Base-by-base conservation (phyloP, 2,329 filamentous ascomycete genomes). In the Aspergillus costaricaensis region DNA sequence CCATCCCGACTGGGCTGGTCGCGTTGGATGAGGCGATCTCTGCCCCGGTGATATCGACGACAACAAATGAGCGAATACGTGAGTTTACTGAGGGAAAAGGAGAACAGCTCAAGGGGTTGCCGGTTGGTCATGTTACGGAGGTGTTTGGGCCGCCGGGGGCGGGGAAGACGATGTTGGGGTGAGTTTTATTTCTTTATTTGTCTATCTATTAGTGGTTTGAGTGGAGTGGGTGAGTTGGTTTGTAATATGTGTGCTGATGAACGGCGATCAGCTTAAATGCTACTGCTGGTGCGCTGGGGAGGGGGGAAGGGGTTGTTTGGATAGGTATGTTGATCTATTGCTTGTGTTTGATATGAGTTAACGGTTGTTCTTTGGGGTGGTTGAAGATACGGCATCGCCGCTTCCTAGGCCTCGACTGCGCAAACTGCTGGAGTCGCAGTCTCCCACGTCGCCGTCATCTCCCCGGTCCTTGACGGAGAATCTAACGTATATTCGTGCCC, bases 121-220 rank as follows among this genome's bases (percentile, higher is more conserved):
- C 84, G 62, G 86, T 88, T 59, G 91, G 92, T 14, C 90, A 92
- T 73, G 83, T 96, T 44, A 91, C 90, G 3, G 94, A 98, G 76
- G 79, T 96, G 53, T 96, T 91, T 85, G 94, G 94, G 0, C 92
- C 93, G 10, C 89, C 91, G 8, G 93, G 92, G 1, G 86, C 86
- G 25, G 94, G 93, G 30, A 97, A 96, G 81, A 96, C 92, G 4
- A 83, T 89, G 12, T 80, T 97, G 67, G 90, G 88, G 90, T 94
- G 81, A 78, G 86, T 78, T 51, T 51, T 60, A 19, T 21, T 55
- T 48, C 65, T 65, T 43, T 21, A 21, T 5, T 10, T 7, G 2
- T n/a, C n/a, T n/a, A 5, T 44, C 12, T 9, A 5, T 58, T 61
- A 64, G 30, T 30, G 15, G 51, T 60, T 49, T 60, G 62, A 73